Evolutionary conservation across 805 yeast species (phyloP), one percentile per base, ranked within the genome.

Genomic region (Priceomyces fermenticarens): DNA sequence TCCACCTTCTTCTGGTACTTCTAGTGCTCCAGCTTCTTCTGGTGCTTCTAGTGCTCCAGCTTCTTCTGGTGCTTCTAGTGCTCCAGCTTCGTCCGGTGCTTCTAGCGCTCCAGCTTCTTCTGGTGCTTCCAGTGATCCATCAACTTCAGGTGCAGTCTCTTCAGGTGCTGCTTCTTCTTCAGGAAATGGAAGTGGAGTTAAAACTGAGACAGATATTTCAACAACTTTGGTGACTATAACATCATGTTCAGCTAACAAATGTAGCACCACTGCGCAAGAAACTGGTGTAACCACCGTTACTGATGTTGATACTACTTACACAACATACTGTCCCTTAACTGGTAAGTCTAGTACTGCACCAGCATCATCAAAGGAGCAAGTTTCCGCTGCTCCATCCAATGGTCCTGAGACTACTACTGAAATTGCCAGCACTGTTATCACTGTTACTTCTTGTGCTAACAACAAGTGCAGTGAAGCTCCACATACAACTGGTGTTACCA

Each of bases 141-240:
- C 25, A 5, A 20, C 7, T 20, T 20, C 25, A n/a, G n/a, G n/a
- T 20, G 7, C 25, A 20, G 25, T 20, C 8, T 20, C 25, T 20
- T 20, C 25, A 4, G 8, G 25, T 5, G 32, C 32, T 29, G 8
- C 32, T 29, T n/a, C 14, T 29, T 20, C 25, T 5, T 20, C 25
- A 4, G 25, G 25, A 5, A 20, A 20, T 8, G 25, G 25, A 20
- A 20, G 25, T 20, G 25, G 25, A 8, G 8, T 29, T 29, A n/a
- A 29, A 20, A 36, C 34, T 17, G 32, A 6, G 8, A 40, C 47
- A 14, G 39, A 46, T 30, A 45, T 44, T 35, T 36, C 47, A 23
- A 51, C 55, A 45, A 58, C 63, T 33, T 45, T 53, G 30, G 44
- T 57, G 41, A 55, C 62, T 46, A 47, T 57, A 45, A 57, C 60